Evolutionary conservation across 306 rosid genomes (phyloP).

Genomic region (Inga leiocalycina): DNA sequence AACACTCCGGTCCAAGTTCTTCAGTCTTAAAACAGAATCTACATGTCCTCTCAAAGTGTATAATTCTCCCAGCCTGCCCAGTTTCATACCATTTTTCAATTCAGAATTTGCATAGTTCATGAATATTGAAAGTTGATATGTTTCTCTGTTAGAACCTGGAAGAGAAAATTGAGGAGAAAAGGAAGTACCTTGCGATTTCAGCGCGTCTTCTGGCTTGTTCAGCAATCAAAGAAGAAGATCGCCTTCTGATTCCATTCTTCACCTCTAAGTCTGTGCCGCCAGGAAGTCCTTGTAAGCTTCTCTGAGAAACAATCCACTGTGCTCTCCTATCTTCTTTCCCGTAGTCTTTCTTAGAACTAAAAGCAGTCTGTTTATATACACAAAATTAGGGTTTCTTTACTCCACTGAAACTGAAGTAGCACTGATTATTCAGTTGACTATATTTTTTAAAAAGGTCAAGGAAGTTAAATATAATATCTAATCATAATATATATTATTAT

Average conservation of each 20-base stretch:
- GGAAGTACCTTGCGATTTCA: conserved; percentile 63
- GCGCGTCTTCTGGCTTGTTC: conserved; percentile 75
- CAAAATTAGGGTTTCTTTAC: conserved; percentile 13
- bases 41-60: conserved; percentile 79
- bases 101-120: neutral
- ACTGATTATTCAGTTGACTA: no score
- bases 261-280: conserved; percentile 37
- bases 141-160: neutral
- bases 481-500: no score
- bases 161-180: neutral
- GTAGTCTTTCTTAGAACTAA: conserved; percentile 73
- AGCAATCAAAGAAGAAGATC: conserved; percentile 63
- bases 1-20: conserved; percentile 51
- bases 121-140: neutral
- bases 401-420: neutral
- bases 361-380: conserved; percentile 69
- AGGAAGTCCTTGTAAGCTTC: conserved; percentile 66
- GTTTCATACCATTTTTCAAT: neutral
- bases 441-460: fast-evolving
- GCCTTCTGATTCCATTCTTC: conserved; percentile 19
- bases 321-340: conserved; percentile 80
- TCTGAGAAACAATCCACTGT: conserved; percentile 76
- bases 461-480: no score
- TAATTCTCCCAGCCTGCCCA: conserved; percentile 73
- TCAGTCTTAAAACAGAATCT: conserved; percentile 74